phyloP scores from a whole-genome alignment of 1,284 basidiomycete genomes.

The Trametes pubescens region DNA sequence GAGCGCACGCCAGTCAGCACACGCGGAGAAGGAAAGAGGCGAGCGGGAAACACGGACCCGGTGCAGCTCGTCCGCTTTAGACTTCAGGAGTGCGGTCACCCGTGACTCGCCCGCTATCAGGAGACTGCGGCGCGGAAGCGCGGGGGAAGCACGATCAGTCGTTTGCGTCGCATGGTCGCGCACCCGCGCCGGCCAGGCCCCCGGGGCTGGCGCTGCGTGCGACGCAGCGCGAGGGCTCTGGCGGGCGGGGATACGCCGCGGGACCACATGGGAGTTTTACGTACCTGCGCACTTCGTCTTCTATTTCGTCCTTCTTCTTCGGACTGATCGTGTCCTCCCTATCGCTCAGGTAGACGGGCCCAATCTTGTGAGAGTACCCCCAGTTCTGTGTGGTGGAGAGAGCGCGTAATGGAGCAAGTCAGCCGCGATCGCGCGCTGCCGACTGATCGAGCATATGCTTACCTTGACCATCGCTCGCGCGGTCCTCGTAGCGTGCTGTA shows the following conservation, averaged over 20 bases:
- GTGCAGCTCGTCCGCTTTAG: constrained; percentile 83
- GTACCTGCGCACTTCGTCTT: constrained; percentile 83
- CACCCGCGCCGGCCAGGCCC: constrained; percentile 12
- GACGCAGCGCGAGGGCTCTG: constrained; percentile 10
- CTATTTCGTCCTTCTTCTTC: constrained; percentile 81
- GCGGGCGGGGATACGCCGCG: constrained; percentile 21
- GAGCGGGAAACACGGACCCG: constrained; percentile 56
- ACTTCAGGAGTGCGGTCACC: constrained; percentile 72
- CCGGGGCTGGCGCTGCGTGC: constrained; percentile 16
- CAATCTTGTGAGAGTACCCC: constrained; percentile 89
- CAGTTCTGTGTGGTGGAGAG: constrained; percentile 51
- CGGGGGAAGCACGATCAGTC: constrained; percentile 21
- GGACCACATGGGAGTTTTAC: constrained; percentile 43
- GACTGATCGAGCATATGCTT: constrained; percentile 36
- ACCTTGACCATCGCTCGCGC: constrained; percentile 93
- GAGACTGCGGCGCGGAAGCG: constrained; percentile 56
- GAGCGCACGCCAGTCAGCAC: constrained; percentile 25
- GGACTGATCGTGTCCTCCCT: constrained; percentile 75
- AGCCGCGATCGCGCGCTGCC: constrained; percentile 14
- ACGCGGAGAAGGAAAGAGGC: constrained; percentile 12
- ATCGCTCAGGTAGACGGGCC: constrained; percentile 83
- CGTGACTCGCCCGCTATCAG: constrained; percentile 80
- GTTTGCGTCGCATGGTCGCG: constrained; percentile 25
- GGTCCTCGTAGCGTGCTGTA: constrained; percentile 79
- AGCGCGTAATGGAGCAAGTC: constrained; percentile 21